Evolutionary conservation across 352 stramenopile genomes (phyloP), one percentile per base, ranked within the genome.

Genomic region (Peronospora destructor): DNA sequence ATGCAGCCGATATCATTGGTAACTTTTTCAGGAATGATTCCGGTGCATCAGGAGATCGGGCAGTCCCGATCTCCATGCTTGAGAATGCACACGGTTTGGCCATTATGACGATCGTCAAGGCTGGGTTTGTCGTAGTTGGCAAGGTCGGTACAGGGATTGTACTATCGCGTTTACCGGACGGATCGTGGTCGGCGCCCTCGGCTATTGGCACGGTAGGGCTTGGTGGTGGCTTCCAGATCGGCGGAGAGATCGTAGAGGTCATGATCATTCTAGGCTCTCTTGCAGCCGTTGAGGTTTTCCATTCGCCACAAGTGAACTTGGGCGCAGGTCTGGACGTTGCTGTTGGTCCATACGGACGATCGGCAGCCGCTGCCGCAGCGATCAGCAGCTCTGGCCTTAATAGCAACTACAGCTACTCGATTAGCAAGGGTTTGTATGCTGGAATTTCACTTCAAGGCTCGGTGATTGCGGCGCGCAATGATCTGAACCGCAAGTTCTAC

Each of bases 401-500:
- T 68, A 48, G 74, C 3, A 96, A 96, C 50, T 97, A 95, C 68
- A 93, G 85, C 21, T 97, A 97, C 58, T 87, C 67, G 34, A 66
- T 94, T 13, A 90, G 74, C 49, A 94, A 93, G 47, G 90, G 90
- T 11, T 53, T 97, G 28, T 97, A 94, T 59, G 85, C 82, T 5
- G 90, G 90, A 23, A 73, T 96, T 29, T 94, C 82, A 1, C 63
- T 97, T 14, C 85, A 95, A 57, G 87, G 90, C 9, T 83, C 86
- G 2, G 67, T 96, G n/a, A 87, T 97, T 49, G 62, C 79, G 14
- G 77, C 77, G 4, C 67, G 90, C 25, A 66, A 80, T 25, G 66
- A 93, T 16, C 59, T 96, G 23, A 97, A 97, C 62, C 84, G 92
- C 68, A 92, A 91, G 36, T 96, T 96, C 63, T 97, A 97, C 61